Percentiles rank a stretch among this genome's conserved stretches.
Conservation (phyloP, 495 filamentous ascomycete species). For the Bryoglossum gracile region DNA sequence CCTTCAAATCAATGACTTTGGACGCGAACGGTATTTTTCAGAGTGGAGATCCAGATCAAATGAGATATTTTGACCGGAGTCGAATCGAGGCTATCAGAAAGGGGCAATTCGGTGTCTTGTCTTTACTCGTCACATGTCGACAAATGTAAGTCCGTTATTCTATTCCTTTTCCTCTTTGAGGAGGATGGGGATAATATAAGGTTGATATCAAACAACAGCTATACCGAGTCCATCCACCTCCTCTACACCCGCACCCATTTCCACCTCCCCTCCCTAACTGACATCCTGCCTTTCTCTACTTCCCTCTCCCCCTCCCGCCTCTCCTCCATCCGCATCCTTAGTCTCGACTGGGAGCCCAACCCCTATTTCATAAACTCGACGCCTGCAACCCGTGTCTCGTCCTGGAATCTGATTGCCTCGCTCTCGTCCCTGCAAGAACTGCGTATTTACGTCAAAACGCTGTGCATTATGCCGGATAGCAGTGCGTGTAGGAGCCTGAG, state of each 20-base stretch:
- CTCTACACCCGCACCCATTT: constrained; percentile 7
- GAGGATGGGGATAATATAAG: no score
- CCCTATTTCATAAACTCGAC: not conserved
- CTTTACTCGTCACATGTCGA: not conserved
- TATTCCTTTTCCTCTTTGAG: no score
- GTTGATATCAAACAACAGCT: no score
- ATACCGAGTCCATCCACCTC: not conserved
- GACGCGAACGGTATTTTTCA: not conserved
- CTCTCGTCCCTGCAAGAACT: constrained; percentile 1
- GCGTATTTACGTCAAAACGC: constrained; percentile 6
- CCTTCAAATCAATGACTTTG: not conserved
- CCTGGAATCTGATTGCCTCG: not conserved
- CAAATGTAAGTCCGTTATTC: constrained; percentile 4
- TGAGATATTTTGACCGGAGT: constrained; percentile 1
- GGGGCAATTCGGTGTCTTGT: not conserved
- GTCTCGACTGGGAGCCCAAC: constrained; percentile 6
- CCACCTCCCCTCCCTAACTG: constrained; percentile 5
- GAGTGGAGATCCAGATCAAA: not conserved
- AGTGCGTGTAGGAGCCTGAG: not conserved
- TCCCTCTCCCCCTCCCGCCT: not conserved
- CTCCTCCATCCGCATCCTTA: not conserved
- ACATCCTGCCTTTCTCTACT: not conserved
- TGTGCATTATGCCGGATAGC: not conserved
- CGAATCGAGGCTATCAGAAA: not conserved
- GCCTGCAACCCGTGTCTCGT: not conserved